Percentiles rank a stretch among this genome's conserved stretches.
Conservation (phyloP, 106 monocot genomes). For the Agapanthus africanus region DNA sequence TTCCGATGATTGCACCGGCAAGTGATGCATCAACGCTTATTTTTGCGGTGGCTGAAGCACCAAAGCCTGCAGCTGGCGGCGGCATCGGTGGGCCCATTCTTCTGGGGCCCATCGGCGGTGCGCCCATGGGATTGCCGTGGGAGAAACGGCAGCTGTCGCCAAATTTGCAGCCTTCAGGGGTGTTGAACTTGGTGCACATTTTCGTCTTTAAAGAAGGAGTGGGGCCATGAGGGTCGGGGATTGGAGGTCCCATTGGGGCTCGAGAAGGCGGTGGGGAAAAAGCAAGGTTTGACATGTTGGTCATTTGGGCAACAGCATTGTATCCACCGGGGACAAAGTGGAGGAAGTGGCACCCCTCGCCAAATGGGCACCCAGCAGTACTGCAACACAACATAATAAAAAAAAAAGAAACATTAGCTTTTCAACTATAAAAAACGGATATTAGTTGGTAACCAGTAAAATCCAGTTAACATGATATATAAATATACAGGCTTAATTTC, state of each 20-base stretch:
- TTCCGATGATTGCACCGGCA: conserved; percentile 47
- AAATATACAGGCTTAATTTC: no score
- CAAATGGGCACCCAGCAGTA: conserved; percentile 70
- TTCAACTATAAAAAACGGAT: no score
- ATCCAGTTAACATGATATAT: no score
- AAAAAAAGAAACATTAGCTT: no score
- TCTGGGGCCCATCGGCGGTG: conserved; percentile 9
- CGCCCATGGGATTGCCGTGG: conserved; percentile 38
- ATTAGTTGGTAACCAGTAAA: no score
- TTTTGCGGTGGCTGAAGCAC: conserved; percentile 46
- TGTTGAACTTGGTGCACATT: conserved; percentile 53
- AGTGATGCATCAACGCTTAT: conserved; percentile 41
- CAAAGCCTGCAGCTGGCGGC: conserved; percentile 25
- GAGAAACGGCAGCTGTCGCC: conserved; percentile 66
- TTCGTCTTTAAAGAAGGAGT: conserved; percentile 30
- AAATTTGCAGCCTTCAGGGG: conserved; percentile 64
- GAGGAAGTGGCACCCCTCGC: conserved; percentile 67
- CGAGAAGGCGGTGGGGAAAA: conserved; percentile 28
- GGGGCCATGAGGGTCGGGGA: conserved; percentile 17
- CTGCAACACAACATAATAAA: conserved; percentile 29
- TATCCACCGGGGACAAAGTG: conserved; percentile 72
- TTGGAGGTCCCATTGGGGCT: conserved; percentile 15
- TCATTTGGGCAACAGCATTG: conserved; percentile 49
- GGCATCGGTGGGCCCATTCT: conserved; percentile 13
- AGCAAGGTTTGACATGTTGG: conserved; percentile 27